A percentile compares a stretch with the other conserved stretches of the same genome.
phyloP scores from a whole-genome alignment of 2,329 filamentous ascomycete genomes.

The Didymella pomorum region DNA sequence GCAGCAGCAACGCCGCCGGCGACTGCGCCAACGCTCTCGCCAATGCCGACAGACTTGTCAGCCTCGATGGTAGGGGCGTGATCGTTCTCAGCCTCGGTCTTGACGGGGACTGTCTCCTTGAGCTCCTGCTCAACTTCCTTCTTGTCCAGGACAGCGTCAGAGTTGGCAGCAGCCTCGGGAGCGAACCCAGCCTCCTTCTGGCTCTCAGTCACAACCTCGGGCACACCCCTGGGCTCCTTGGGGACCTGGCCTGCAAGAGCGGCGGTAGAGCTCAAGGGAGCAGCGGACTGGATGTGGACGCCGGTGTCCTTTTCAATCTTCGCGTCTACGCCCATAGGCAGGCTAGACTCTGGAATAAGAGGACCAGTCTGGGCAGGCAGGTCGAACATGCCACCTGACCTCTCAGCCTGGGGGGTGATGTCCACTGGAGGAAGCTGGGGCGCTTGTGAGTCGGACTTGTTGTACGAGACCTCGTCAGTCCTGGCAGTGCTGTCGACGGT shows the following conservation, averaged over 20 bases:
- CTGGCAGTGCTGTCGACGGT: conserved; percentile 69
- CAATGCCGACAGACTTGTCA: conserved; percentile 19
- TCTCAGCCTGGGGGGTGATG: conserved; percentile 54
- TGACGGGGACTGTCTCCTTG: conserved; percentile 70
- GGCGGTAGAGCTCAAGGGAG: conserved; percentile 56
- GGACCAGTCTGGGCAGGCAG: conserved; percentile 63
- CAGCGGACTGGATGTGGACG: conserved; percentile 54
- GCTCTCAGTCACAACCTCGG: conserved; percentile 74
- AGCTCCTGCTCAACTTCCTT: conserved; percentile 74
- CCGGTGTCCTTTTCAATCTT: conserved; percentile 51
- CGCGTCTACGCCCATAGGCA: conserved; percentile 68
- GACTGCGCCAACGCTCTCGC: conserved; percentile 24
- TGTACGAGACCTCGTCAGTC: conserved; percentile 82
- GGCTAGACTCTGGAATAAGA: conserved; percentile 82
- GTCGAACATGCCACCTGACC: conserved; percentile 56
- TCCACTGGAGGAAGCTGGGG: conserved; percentile 56
- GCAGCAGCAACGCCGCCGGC: conserved; percentile 45
- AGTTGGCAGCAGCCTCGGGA: conserved; percentile 73
- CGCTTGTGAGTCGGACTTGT: conserved; percentile 72
- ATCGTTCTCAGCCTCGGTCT: conserved; percentile 56
- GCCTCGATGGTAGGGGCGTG: conserved; percentile 29
- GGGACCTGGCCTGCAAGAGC: conserved; percentile 57
- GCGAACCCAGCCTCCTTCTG: conserved; percentile 70
- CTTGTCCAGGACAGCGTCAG: conserved; percentile 75
- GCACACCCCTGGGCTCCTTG: conserved; percentile 55